A percentile compares a stretch with the other conserved stretches of the same genome.
phyloP scores from a whole-genome alignment of 179 eudicot species.

The Carnegiea gigantea region DNA sequence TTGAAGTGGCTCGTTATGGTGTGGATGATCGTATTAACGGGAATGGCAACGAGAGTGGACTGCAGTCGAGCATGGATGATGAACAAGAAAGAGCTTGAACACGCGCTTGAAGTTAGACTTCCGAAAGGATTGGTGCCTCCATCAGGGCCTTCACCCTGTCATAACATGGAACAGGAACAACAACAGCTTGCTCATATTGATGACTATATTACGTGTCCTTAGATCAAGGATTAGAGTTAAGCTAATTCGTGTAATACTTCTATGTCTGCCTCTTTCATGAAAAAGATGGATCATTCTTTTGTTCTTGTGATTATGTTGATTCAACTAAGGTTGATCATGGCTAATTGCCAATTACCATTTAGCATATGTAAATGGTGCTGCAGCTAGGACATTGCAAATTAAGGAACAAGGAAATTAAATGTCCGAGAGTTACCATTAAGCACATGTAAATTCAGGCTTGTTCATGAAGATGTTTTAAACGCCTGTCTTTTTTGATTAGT shows the following conservation, averaged over 20 bases:
- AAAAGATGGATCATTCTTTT: neutral
- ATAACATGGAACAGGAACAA: conserved; percentile 5
- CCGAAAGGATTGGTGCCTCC: conserved; percentile 25
- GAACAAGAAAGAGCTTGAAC: conserved; percentile 3
- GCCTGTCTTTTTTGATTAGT: no score
- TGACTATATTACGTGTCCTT: conserved; percentile 28
- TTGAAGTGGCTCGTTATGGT: neutral
- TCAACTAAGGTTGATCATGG: neutral
- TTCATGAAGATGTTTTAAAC: no score
- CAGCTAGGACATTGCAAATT: no score
- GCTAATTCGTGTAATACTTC: no score
- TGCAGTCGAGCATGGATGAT: conserved; percentile 10
- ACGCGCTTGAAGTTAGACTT: conserved; percentile 16
- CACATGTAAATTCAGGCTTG: no score
- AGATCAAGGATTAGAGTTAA: neutral
- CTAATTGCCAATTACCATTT: no score
- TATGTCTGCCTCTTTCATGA: no score
- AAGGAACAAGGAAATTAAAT: no score
- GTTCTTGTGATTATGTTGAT: neutral
- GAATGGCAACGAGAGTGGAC: neutral
- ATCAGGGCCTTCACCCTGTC: conserved; percentile 32
- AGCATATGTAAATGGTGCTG: neutral
- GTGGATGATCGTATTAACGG: neutral
- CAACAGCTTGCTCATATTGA: neutral
- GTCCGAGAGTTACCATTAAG: no score